Base-by-base conservation (phyloP, 305 asterid genomes). In the Caryopteris hybrid region DNA sequence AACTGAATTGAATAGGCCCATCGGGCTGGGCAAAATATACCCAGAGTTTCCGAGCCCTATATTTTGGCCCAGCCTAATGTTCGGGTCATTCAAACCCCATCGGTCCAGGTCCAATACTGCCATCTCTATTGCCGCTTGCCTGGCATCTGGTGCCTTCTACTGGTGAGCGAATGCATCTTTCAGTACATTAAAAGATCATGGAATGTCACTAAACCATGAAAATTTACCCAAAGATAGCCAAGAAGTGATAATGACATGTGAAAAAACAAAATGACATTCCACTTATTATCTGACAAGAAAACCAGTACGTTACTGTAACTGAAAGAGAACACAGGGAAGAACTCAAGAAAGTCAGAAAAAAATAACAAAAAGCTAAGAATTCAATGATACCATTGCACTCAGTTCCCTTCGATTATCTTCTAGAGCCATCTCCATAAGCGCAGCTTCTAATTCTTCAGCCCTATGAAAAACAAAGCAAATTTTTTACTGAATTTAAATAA, bases 361-460 rank as follows among this genome's bases (percentile, higher is more conserved):
- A 39, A 72, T 68, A 41, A 42, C 23, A 66, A 4, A 53, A 23
- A 51, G 39, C 27, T 60, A n/a, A n/a, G n/a, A n/a, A n/a, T n/a
- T 68, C 64, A 58, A 74, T 67, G 73, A 71, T 88, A 92, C 98
- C 93, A 85, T 85, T 51, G 96, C 96, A 78, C 84, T 85, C 71
- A 93, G 74, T 82, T 90, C 87, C 73, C 90, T 89, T 61, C 96
- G 80, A 74, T 93, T 90, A 78, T 93, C 99, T 76, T 86, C 85
- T 75, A 79, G 69, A 76, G 87, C 99, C 78, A 90, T 79, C 85
- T 93, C 99, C 95, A 93, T 81, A 22, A 93, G 85, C 25, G 99
- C 99, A 20, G 95, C 81, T 83, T 93, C 97, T 81, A 90, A 77
- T 75, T 93, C 98, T 78, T 93, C 98, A 61, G 94, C 91, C 84